Base-by-base conservation (phyloP, 495 filamentous ascomycete species). In the Hapsidospora chrysogenum region DNA sequence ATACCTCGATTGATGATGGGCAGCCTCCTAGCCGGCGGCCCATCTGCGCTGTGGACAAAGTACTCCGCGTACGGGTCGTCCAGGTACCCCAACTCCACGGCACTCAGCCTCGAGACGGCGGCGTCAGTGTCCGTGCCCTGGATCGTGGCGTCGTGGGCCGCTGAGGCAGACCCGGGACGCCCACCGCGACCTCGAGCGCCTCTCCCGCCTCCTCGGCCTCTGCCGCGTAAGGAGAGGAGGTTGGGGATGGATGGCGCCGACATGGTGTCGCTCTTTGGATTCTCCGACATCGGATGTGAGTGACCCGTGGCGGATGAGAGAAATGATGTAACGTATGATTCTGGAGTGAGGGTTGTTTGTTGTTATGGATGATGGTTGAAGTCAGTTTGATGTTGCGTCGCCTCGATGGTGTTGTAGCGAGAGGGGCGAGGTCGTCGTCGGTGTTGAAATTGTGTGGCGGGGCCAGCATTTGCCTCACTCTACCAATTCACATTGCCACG, bases 1-100 rank as follows among this genome's bases (percentile, higher is more conserved):
- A 42, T 52, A 85, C 85, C 87, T 71, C 89, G 57, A 52, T 95
- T 95, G 39, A 96, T 94, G 28, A 96, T 85, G 28, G 89, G 89
- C 18, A 85, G 57, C 30, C 85, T 67, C 31, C 76, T 60, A 22
- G 56, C 51, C 14, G 51, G 34, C 14, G 50, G 51, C 1, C 44
- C 51, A 3, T 45, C 45, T n/a, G 47, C 32, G 32, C 44, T 38
- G 25, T 61, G 59, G 2, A 71, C 70, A 47, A 97, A 80, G 17
- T 60, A 53, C 30, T 50, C 52, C 3, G 84, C 85, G 56, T 77
- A 96, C 0, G 70, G 68, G 50, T 97, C 89, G 14, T 79, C 54
- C 0, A 96, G 64, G 54, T 95, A 95, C 33, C 84, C 85, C n/a
- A 85, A 53, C 35, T 75, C 63, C 9, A 94, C 85, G 9, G 86